Base-by-base conservation (phyloP, 176 grass and related monocot species). In the Dendrocalamus sinicus region DNA sequence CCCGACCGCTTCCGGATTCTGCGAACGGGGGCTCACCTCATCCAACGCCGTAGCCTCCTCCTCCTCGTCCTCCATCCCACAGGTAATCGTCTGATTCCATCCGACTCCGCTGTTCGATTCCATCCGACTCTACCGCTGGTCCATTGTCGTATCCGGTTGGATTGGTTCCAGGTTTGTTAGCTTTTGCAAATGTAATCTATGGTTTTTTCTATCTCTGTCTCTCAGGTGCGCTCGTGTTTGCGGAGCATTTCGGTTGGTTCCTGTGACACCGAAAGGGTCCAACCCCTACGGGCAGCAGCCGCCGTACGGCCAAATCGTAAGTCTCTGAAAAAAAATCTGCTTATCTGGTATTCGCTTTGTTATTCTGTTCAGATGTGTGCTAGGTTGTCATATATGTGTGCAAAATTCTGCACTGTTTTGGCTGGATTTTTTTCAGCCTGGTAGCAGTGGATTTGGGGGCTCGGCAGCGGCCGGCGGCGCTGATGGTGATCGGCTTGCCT, bases 221-320 rank as follows among this genome's bases (percentile, higher is more conserved):
- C 22, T 15, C 80, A 90, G 89, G 73, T 19, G 16, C 16, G 57
- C 76, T 65, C 58, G 47, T 12, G 39, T 45, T 32, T 14, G 48
- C 0, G n/a, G 43, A n/a, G n/a, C n/a, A n/a, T n/a, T n/a, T n/a
- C n/a, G n/a, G n/a, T n/a, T n/a, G n/a, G n/a, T n/a, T n/a, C 77
- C 64, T 13, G 64, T 69, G 78, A 75, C 94, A 12, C 86, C 91
- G 35, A 93, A 96, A 66, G 91, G 91, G 13, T 74, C 86, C 64
- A 96, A 91, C 67, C 89, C 85, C 46, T 96, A 96, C 79, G 91
- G 87, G 13, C 94, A 93, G 80, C 94, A 88, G 32, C 91, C 80
- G 4, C 80, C 87, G 0, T 93, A 96, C 50, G 68, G 89, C 63
- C 91, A 96, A 77, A 79, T 91, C 72, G 94, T 96, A 88, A 80